Percentiles rank a stretch among this genome's conserved stretches.
Evolutionary conservation across 2,329 filamentous ascomycete genomes (phyloP).

Genomic region (Sordariomycetes sp.): DNA sequence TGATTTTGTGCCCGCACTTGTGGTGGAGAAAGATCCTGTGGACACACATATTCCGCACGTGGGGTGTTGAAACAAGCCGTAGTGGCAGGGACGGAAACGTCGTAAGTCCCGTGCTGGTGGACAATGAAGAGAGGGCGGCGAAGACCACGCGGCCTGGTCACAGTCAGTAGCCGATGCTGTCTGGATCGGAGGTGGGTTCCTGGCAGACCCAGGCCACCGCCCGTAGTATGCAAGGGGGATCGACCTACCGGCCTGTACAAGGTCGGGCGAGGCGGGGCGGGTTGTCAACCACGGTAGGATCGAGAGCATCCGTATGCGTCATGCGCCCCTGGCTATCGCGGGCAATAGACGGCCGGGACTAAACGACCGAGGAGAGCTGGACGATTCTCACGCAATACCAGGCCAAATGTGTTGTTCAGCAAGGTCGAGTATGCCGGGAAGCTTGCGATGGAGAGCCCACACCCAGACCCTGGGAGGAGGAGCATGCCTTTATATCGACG

Average conservation of each 20-base stretch:
- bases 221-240: neutral
- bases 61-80: neutral
- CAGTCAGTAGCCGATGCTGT: neutral
- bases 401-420: neutral
- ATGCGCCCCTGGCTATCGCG: neutral
- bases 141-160: neutral
- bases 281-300: neutral
- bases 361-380: neutral
- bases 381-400: neutral
- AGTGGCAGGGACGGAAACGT: neutral
- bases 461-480: neutral
- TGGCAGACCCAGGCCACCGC: neutral
- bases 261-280: neutral
- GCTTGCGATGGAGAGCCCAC: neutral
- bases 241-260: neutral
- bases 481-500: neutral
- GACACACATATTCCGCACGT: slow-evolving; percentile 12
- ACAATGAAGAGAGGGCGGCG: neutral
- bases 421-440: neutral
- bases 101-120: neutral
- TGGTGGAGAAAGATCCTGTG: slow-evolving; percentile 20
- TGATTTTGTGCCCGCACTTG: slow-evolving; percentile 19
- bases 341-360: neutral
- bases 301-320: neutral
- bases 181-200: neutral